phyloP scores from a whole-genome alignment of 257 asterid species.

The Capsicum chinense region DNA sequence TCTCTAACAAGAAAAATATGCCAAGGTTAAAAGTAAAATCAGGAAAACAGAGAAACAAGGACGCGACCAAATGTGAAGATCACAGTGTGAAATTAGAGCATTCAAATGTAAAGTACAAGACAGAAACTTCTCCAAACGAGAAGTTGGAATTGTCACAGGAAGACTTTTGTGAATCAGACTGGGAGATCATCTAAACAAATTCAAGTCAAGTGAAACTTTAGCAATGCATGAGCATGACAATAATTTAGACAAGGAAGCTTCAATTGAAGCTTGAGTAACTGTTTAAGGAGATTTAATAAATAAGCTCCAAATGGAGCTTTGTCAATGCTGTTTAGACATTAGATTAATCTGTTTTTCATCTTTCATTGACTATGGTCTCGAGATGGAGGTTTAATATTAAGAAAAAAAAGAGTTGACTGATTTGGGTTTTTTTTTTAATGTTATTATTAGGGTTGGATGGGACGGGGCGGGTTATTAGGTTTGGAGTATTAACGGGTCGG shows the following conservation, averaged over 20 bases:
- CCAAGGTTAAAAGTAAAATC: not conserved
- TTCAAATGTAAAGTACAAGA: not conserved
- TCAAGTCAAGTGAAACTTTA: not conserved
- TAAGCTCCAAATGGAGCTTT: not conserved
- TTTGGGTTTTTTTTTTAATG: too few relatives aligned
- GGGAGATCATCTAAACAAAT: constrained; percentile 35
- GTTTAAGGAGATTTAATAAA: constrained; percentile 7
- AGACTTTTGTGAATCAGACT: constrained; percentile 38
- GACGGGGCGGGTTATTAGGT: too few relatives aligned
- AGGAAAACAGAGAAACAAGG: constrained; percentile 24
- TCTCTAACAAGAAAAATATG: constrained; percentile 25
- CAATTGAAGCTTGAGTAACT: not conserved
- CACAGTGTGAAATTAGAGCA: constrained; percentile 24
- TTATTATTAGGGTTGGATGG: too few relatives aligned
- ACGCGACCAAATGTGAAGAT: not conserved
- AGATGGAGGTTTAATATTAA: not conserved
- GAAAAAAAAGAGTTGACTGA: too few relatives aligned
- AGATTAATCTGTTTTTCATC: not conserved
- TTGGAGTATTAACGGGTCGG: too few relatives aligned
- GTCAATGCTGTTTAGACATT: not conserved
- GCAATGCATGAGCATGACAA: not conserved
- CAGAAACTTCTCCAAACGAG: not conserved
- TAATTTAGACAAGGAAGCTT: not conserved
- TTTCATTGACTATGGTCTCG: not conserved
- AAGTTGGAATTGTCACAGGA: not conserved